Base-by-base conservation (phyloP, 2,329 filamentous ascomycete genomes). In the Fusarium brachygibbosum region DNA sequence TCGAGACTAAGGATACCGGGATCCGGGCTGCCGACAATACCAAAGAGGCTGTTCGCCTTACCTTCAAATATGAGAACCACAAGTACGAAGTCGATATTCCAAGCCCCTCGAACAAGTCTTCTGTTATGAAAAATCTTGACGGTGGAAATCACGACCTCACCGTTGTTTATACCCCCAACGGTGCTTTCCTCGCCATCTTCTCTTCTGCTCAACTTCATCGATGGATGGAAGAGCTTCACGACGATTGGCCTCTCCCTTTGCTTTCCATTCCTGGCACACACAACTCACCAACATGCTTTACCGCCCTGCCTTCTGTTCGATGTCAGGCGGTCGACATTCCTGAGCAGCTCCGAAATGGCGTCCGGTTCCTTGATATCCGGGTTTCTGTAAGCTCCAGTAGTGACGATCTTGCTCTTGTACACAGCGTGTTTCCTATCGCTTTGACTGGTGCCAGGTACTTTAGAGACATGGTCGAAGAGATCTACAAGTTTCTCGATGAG, bases 231-330 rank as follows among this genome's bases (percentile, higher is more conserved):
- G 85, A 90, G 65, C 85, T 98, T 41, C 84, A 86, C 63, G 88
- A 94, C 74, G 85, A 89, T 21, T 91, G 88, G 52, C 89, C 93
- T 2, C 84, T 98, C 6, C 92, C 93, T 2, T 86, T 91, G 4
- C 88, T 99, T 50, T 96, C 92, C 50, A 96, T 98, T 67, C 96
- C 96, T 0, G 96, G 96, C 68, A 98, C 96, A 0, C 96, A 99
- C 84, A 98, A 99, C 82, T 93, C 92, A 19, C 93, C 96, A 9
- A 97, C 94, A 12, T 91, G 88, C 81, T 86, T 97, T 83, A 86
- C 88, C 49, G 94, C 96, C 14, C 86, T 98, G 7, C 96, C 96
- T 2, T 97, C 93, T 2, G 96, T 98, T 37, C 91, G 96, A 38
- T 98, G 96, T 80, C 96, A 99, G 81, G 90, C 92, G 34, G 93